Evolutionary conservation across 768 basidiomycete genomes (phyloP).

Genomic region (Amanita molliuscula): DNA sequence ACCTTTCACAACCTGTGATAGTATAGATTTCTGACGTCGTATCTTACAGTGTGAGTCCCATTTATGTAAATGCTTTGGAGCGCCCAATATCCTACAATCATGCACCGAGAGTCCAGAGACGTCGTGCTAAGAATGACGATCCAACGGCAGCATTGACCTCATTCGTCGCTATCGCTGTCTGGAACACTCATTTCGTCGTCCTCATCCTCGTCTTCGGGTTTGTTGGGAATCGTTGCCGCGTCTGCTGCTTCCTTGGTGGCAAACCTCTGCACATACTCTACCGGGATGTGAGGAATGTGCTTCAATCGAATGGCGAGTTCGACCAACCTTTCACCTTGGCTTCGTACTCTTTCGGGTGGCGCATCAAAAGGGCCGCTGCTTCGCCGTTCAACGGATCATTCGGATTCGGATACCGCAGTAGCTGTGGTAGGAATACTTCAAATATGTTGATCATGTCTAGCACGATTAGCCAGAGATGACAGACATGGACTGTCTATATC

Average conservation of each 20-base stretch:
- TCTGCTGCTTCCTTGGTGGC: conserved; percentile 89
- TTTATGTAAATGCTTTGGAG: conserved; percentile 11
- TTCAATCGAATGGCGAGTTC: background rate
- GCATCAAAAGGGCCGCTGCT: conserved; percentile 94
- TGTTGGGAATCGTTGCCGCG: conserved; percentile 48
- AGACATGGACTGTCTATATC: background rate
- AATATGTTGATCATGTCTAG: conserved; percentile 99
- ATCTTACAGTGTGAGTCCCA: conserved; percentile 5
- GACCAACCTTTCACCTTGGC: conserved; percentile 72
- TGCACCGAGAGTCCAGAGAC: conserved; percentile 2
- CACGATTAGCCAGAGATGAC: background rate
- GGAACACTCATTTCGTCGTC: conserved; percentile 86
- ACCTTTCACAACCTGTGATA: conserved; percentile 22
- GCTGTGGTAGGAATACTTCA: conserved; percentile 94
- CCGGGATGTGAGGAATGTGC: background rate
- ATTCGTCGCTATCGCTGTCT: conserved; percentile 72
- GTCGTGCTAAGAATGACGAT: background rate
- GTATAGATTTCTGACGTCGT: background rate
- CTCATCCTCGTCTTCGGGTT: conserved; percentile 52
- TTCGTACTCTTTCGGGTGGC: conserved; percentile 94
- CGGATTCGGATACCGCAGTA: conserved; percentile 95
- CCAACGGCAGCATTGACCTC: conserved; percentile 5
- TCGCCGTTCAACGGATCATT: conserved; percentile 98
- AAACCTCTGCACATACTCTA: conserved; percentile 93
- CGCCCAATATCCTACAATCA: conserved; percentile 11